Conservation (phyloP, 495 filamentous ascomycete species). For the Aspergillus nidulans region DNA sequence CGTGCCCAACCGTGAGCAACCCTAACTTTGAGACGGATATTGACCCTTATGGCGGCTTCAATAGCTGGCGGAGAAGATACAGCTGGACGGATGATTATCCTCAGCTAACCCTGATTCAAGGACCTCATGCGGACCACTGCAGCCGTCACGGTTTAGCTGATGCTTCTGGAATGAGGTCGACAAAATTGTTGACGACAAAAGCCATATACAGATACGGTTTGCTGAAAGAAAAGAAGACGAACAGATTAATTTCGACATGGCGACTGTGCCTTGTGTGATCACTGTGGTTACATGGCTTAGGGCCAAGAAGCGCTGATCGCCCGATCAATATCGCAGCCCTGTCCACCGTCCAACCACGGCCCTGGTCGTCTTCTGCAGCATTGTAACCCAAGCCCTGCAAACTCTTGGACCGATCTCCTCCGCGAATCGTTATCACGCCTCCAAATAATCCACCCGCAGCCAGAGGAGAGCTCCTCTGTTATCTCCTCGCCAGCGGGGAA, state of each 20-base stretch:
- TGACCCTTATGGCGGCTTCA: not conserved
- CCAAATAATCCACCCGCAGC: not conserved
- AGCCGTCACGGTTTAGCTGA: no score
- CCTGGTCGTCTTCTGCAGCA: not conserved
- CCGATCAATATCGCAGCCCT: conserved; percentile 4
- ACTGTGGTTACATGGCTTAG: conserved; percentile 1
- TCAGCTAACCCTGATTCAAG: no score
- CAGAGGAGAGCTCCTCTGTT: not conserved
- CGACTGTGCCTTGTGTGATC: not conserved
- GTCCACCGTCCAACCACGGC: conserved; percentile 1
- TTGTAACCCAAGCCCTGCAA: conserved; percentile 10
- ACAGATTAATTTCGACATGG: not conserved
- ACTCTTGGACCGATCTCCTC: not conserved
- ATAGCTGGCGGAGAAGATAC: not conserved
- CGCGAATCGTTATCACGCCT: not conserved
- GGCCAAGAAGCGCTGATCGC: conserved; percentile 10
- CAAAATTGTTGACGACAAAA: no score
- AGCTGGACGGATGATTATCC: no score
- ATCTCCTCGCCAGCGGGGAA: not conserved
- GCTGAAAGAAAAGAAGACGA: not conserved
- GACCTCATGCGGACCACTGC: no score
- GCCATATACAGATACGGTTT: no score
- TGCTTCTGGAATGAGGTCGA: no score
- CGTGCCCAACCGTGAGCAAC: conserved; percentile 1
- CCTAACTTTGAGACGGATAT: not conserved